phyloP scores from a whole-genome alignment of 495 filamentous ascomycete genomes.

The Ramalina intermedia region DNA sequence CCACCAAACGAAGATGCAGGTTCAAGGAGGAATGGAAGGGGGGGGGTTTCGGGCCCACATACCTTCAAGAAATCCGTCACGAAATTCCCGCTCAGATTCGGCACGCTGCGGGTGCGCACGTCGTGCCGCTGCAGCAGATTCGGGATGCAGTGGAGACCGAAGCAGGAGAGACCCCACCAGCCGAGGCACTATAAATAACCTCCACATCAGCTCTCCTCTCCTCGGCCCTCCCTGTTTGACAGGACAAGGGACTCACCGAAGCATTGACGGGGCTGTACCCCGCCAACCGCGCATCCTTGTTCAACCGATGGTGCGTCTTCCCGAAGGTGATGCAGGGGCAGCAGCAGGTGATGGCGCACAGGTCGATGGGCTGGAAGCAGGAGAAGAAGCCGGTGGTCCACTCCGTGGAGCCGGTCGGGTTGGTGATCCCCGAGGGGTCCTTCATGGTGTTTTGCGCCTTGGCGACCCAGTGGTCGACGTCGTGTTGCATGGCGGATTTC shows the following conservation, averaged over 20 bases:
- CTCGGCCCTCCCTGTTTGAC: not conserved
- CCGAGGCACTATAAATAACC: slow-evolving; percentile 19
- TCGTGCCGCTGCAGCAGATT: slow-evolving; percentile 28
- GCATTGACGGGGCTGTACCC: slow-evolving; percentile 30
- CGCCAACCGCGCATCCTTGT: slow-evolving; percentile 23
- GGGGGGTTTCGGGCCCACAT: not conserved
- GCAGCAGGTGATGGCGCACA: slow-evolving; percentile 16
- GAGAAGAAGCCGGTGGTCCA: slow-evolving; percentile 22
- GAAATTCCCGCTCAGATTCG: slow-evolving; percentile 23
- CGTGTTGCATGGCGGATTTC: slow-evolving; percentile 1
- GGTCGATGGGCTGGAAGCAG: slow-evolving; percentile 26
- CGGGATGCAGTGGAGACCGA: slow-evolving; percentile 24
- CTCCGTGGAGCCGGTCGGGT: slow-evolving; percentile 14
- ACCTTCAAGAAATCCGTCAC: slow-evolving; percentile 21
- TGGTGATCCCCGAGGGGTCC: not conserved
- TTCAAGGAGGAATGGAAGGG: no score
- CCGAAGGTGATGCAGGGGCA: slow-evolving; percentile 33
- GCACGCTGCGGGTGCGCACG: slow-evolving; percentile 24
- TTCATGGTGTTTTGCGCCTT: not conserved
- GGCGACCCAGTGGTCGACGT: not conserved
- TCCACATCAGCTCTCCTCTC: not conserved
- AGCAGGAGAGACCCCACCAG: slow-evolving; percentile 19
- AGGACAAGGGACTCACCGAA: slow-evolving; percentile 27
- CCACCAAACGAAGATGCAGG: not conserved
- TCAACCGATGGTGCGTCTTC: slow-evolving; percentile 29